phyloP scores from a whole-genome alignment of 768 basidiomycete species.

The Russula sp. region DNA sequence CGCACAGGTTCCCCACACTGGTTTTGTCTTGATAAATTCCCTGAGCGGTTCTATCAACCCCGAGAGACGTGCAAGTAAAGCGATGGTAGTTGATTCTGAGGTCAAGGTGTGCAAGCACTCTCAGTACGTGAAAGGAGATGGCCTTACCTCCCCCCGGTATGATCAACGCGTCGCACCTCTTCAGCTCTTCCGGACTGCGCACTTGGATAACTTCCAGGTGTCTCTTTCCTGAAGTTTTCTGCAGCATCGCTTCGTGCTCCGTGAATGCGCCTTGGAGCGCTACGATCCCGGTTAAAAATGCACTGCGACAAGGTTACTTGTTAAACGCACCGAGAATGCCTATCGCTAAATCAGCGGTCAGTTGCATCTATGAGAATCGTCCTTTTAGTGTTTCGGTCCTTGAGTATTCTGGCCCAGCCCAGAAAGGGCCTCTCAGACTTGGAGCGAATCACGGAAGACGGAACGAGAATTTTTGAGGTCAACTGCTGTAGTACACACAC shows the following conservation, averaged over 20 bases:
- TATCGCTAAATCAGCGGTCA: conserved; percentile 14
- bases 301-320: not conserved
- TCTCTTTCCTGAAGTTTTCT: conserved; percentile 45
- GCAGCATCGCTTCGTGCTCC: conserved; percentile 73
- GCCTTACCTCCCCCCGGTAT: conserved; percentile 84
- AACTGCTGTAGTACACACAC: no score
- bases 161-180: conserved; percentile 73
- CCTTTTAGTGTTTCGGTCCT: not conserved
- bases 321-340: conserved; percentile 22
- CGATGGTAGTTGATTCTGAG: conserved; percentile 89
- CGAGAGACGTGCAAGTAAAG: conserved; percentile 60
- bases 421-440: not conserved
- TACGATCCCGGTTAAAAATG: conserved; percentile 28
- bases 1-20: conserved; percentile 95
- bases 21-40: conserved; percentile 62
- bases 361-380: not conserved
- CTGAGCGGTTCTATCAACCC: conserved; percentile 78
- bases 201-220: conserved; percentile 53
- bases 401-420: not conserved
- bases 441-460: not conserved
- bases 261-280: conserved; percentile 92
- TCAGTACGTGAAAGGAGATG: not conserved
- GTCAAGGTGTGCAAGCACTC: not conserved
- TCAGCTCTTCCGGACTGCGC: conserved; percentile 68
- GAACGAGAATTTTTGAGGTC: not conserved